Evolutionary conservation across 495 filamentous ascomycete genomes (phyloP).

Genomic region (Trichocladium uniseriatum): DNA sequence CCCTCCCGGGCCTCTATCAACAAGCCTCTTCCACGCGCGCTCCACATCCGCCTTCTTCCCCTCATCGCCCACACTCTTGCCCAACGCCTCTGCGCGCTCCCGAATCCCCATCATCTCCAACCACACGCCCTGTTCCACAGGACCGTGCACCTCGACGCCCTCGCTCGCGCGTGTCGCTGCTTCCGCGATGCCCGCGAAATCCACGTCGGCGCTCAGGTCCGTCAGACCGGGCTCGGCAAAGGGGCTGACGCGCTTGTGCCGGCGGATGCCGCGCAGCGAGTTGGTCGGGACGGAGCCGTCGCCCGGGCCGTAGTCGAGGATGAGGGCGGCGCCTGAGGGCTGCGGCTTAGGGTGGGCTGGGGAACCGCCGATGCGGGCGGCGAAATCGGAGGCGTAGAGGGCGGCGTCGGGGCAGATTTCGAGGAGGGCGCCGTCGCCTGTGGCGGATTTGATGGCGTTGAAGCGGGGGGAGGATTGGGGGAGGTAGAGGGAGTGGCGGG

Average conservation of each 20-base stretch:
- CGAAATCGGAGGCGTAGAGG: slow-evolving; percentile 70
- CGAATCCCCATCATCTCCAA: slow-evolving; percentile 68
- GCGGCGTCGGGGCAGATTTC: slow-evolving; percentile 83
- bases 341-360: slow-evolving; percentile 43
- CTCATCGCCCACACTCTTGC: slow-evolving; percentile 36
- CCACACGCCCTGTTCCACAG: slow-evolving; percentile 77
- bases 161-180: slow-evolving; percentile 61
- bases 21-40: slow-evolving; percentile 64
- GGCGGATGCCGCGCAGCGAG: slow-evolving; percentile 76
- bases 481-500: slow-evolving; percentile 73
- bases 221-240: slow-evolving; percentile 69
- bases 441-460: slow-evolving; percentile 54
- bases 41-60: slow-evolving; percentile 56
- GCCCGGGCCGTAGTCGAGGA: slow-evolving; percentile 86
- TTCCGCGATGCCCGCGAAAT: slow-evolving; percentile 79
- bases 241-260: slow-evolving; percentile 63
- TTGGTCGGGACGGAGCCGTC: slow-evolving; percentile 66
- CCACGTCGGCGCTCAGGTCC: slow-evolving; percentile 84
- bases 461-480: slow-evolving; percentile 78
- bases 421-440: slow-evolving; percentile 55
- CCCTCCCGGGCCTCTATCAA: slow-evolving; percentile 65
- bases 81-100: slow-evolving; percentile 63
- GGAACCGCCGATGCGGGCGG: slow-evolving; percentile 68
- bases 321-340: slow-evolving; percentile 75
- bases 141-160: slow-evolving; percentile 85